Evolutionary conservation across 495 filamentous ascomycete genomes (phyloP), one percentile per base, ranked within the genome.

Genomic region (Cairneyella variabilis): DNA sequence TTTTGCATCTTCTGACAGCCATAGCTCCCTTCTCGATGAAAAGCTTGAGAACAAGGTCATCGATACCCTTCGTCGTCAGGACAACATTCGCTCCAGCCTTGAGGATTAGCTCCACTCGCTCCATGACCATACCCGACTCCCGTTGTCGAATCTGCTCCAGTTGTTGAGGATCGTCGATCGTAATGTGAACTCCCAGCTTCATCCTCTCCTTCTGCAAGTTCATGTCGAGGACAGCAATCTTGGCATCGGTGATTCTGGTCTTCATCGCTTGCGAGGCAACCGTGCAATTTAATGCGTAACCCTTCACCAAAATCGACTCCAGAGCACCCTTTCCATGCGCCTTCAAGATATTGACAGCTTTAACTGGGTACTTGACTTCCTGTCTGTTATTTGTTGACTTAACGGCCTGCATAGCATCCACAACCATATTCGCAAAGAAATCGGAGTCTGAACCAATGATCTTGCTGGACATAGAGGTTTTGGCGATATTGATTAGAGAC

Each of bases 391-490:
- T 97, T 40, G 83, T 88, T 27, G 85, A 83, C 78, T 95, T 96
- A 58, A 99, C 95, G 39, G 91, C 84, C 67, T 89, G 83, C 82
- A 99, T 96, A 52, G 91, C 93, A 70, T 97, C 91, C 48, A 97
- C 95, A 20, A 88, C 88, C 84, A 99, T 88, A 72, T 90, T 93
- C 34, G 93, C 84, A 63, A 97, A 99, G 78, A 99, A 99, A 43
- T 95, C 90, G 17, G 90, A 88, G 67, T 99, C 95, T 41, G 89
- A 75, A 39, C 93, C 95, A 66, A 99, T 97, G 67, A 99, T 90
- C 74, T 99, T 99, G 76, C 87, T 92, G 37, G 91, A 96, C 92
- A 99, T 99, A 53, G 93, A 97, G 6, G 93, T 99, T 74, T 91
- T 97, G 34, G 93, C 93, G 67, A 99, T 96, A 73, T 84, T 97